These are phyloP conservation scores for Chytriomyces confervae DNA, from an alignment of 192 early-diverging fungal species.

Conservation along the genomic window DNA sequence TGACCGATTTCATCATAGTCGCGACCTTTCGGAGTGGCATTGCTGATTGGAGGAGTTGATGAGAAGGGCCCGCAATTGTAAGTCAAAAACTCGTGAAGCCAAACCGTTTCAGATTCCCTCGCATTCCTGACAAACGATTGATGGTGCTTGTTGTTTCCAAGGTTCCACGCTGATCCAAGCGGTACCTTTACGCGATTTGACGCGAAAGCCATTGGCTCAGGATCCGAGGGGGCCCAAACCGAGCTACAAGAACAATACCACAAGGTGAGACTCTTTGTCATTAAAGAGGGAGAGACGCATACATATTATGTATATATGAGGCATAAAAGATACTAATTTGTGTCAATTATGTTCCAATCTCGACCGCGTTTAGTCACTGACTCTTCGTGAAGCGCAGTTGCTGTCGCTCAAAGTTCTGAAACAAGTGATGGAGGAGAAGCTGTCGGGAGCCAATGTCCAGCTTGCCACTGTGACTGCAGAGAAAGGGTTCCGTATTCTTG, in stretches of 20 bases:
- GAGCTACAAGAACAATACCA: conserved; percentile 98
- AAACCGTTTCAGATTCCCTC: not conserved
- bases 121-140: not conserved
- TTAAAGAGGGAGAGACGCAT: not conserved
- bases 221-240: conserved; percentile 97
- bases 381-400: conserved; percentile 83
- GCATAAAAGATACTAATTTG: not conserved
- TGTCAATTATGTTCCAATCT: conserved; percentile 19
- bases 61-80: conserved; percentile 98
- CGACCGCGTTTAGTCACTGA: conserved; percentile 64
- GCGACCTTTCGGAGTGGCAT: conserved; percentile 97
- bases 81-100: conserved; percentile 35
- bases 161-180: conserved; percentile 95
- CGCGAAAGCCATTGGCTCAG: conserved; percentile 99
- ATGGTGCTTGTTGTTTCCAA: conserved; percentile 28
- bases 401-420: conserved; percentile 96
- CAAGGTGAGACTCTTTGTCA: conserved; percentile 52
- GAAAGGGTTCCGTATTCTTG: conserved; percentile 79
- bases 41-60: conserved; percentile 96
- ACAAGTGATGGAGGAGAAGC: conserved; percentile 99
- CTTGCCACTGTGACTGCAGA: conserved; percentile 85
- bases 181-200: conserved; percentile 95
- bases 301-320: not conserved
- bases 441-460: conserved; percentile 94
- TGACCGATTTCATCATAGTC: conserved; percentile 60